phyloP scores from a whole-genome alignment of 108 stramenopile species.

The Nannochloropsis oceanica region DNA sequence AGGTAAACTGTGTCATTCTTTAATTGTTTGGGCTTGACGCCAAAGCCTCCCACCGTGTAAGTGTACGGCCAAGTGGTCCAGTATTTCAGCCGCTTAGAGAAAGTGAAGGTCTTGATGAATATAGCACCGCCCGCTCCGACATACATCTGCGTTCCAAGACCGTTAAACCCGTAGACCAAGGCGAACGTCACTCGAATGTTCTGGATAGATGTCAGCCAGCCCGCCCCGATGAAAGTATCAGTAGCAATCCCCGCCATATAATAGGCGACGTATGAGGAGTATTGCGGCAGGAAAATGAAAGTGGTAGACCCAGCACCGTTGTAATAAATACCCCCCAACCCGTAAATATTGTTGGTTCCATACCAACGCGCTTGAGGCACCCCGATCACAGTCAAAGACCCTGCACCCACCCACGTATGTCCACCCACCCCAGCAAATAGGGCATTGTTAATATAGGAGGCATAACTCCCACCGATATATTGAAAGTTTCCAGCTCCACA shows the following conservation, averaged over 20 bases:
- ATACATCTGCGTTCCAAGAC: neutral
- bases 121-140: neutral
- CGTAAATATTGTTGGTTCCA: neutral
- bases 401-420: neutral
- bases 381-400: neutral
- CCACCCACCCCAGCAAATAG: neutral
- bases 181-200: neutral
- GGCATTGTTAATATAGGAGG: neutral
- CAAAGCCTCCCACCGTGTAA: neutral
- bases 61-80: neutral
- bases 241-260: neutral
- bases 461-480: neutral
- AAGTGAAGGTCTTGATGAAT: neutral
- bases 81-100: neutral
- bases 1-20: neutral
- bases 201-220: neutral
- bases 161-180: neutral
- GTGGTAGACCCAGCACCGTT: neutral
- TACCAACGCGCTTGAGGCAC: neutral
- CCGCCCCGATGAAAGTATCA: neutral
- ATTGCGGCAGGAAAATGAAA: neutral
- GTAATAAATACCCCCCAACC: neutral
- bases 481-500: neutral
- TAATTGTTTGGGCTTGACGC: neutral
- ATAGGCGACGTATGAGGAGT: neutral